Evolutionary conservation across 176 grass and related monocot species (phyloP), one percentile per base, ranked within the genome.

Genomic region (Zoysia pacifica): DNA sequence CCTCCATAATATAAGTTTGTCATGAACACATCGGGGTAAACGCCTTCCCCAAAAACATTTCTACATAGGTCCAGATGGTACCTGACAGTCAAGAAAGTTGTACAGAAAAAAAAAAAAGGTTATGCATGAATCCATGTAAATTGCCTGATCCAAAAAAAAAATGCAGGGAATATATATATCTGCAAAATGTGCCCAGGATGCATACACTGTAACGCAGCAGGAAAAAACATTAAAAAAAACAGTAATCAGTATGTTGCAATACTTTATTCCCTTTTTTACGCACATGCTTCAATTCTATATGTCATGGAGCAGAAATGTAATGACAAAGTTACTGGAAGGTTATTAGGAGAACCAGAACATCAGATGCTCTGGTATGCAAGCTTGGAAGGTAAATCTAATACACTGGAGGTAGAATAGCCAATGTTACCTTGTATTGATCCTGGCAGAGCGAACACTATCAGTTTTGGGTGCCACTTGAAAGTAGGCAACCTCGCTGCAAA

Each of bases 1-100:
- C 94, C 90, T 36, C 94, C 94, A 48, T 94, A 97, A 80, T 94
- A 97, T 59, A 97, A 86, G 81, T 97, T 97, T 6, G 94, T 97
- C 85, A 94, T 90, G 79, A 83, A 93, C 65, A 97, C 91, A 56
- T 90, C 85, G 50, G 94, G 91, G 80, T 97, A 97, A 67, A 97
- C 74, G 2, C 91, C 94, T 87, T 94, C 91, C 54, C 94, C 91
- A 72, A 89, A 97, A 76, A 97, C 75, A 70, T 97, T 87, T 92
- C 67, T 92, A 70, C 94, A 97, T 18, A 97, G 94, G 62, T 97
- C 91, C 87, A 97, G 83, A 91, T 97, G 86, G 65, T 97, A 97
- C 86, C 95, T 97, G 63, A 52, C 52, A 40, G 16, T 62, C 66
- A 11, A 65, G 10, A 90, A 87, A 61, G 68, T 42, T 69, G 36